Conservation (phyloP, 1,284 basidiomycete genomes). For the Apiotrichum akiyoshidainum region DNA sequence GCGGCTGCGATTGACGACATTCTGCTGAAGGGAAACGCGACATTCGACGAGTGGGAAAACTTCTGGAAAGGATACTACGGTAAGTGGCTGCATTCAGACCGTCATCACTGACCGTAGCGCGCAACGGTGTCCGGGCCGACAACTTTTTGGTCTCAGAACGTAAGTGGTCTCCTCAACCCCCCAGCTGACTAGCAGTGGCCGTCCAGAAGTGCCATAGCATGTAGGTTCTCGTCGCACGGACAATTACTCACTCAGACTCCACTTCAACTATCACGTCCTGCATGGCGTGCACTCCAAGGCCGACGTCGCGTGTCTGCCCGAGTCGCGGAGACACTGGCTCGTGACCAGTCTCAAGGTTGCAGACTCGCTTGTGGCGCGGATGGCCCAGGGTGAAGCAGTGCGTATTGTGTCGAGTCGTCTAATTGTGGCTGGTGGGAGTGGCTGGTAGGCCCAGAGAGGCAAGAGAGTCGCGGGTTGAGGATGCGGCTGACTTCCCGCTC, state of each 20-base stretch:
- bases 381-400: background rate
- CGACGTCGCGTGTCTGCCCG: background rate
- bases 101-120: background rate
- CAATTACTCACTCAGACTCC: background rate
- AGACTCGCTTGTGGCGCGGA: constrained; percentile 1
- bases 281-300: background rate
- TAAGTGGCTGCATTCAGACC: background rate
- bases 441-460: no score
- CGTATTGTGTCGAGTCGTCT: background rate
- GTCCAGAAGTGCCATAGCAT: constrained; percentile 3
- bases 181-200: background rate
- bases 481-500: background rate
- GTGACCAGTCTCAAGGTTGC: background rate
- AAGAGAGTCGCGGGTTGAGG: no score
- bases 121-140: background rate
- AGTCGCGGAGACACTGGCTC: background rate
- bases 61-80: constrained; percentile 2
- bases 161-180: background rate
- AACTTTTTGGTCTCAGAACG: constrained; percentile 2
- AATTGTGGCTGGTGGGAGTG: background rate
- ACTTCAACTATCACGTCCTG: constrained; percentile 4
- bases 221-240: background rate
- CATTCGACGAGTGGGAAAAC: constrained; percentile 17
- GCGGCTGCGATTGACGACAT: constrained; percentile 9
- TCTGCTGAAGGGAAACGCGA: constrained; percentile 14